phyloP scores from a whole-genome alignment of 2,329 filamentous ascomycete species.

The Trichoderma koningii region DNA sequence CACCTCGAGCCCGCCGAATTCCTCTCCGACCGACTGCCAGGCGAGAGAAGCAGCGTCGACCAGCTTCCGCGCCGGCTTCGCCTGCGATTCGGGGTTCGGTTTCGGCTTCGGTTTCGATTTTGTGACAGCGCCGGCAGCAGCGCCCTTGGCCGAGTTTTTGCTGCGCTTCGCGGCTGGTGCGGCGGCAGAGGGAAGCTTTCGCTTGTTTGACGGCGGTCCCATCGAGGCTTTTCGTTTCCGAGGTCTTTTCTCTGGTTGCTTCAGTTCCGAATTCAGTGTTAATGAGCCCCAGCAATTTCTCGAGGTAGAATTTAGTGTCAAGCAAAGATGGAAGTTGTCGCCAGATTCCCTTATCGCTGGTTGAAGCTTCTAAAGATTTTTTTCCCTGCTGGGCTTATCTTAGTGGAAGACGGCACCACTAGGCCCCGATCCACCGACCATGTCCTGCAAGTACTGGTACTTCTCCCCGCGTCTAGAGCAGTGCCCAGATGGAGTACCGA shows the following conservation, averaged over 20 bases:
- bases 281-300: too few species aligned
- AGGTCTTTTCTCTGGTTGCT: background rate
- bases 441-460: background rate
- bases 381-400: conserved; percentile 5
- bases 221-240: conserved; percentile 32
- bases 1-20: conserved; percentile 89
- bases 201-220: conserved; percentile 42
- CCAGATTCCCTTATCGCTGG: conserved; percentile 2
- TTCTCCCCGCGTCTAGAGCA: too few species aligned
- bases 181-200: conserved; percentile 41
- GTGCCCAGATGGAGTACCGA: too few species aligned
- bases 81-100: conserved; percentile 26
- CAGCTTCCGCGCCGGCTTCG: conserved; percentile 34
- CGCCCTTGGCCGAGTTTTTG: conserved; percentile 35
- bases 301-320: background rate
- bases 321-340: background rate
- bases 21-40: conserved; percentile 82
- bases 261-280: background rate
- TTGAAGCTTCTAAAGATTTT: conserved; percentile 21
- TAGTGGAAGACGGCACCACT: conserved; percentile 11
- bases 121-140: conserved; percentile 9
- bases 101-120: conserved; percentile 6
- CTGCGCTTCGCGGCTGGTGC: conserved; percentile 43
- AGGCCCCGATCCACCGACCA: conserved; percentile 19
- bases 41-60: conserved; percentile 52